Evolutionary conservation across 352 stramenopile species (phyloP).

Genomic region (Pythium utonaiense): DNA sequence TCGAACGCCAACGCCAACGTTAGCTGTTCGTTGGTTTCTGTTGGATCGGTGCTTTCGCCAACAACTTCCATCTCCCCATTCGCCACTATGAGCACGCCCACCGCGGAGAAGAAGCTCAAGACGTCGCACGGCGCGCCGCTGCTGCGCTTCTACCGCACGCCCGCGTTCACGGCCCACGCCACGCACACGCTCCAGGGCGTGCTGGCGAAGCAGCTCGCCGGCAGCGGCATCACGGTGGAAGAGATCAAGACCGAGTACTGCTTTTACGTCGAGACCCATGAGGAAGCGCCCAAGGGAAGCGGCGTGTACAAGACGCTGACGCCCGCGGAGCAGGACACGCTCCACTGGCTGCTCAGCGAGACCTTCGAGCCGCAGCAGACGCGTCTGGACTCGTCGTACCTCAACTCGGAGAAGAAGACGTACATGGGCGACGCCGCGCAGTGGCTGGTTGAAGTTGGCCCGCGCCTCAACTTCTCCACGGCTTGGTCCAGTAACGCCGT

Average conservation of each 20-base stretch:
- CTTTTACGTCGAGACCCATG: constrained; percentile 93
- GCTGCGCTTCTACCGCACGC: constrained; percentile 74
- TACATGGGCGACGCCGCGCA: constrained; percentile 21
- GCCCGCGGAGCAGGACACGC: constrained; percentile 51
- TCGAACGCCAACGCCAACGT: constrained; percentile 23
- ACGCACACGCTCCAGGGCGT: constrained; percentile 45
- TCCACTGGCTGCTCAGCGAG: constrained; percentile 96
- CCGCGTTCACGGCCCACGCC: constrained; percentile 65
- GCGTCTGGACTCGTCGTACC: constrained; percentile 49
- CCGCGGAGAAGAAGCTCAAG: constrained; percentile 76
- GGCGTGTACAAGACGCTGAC: constrained; percentile 31
- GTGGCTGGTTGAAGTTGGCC: constrained; percentile 95
- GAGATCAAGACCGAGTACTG: constrained; percentile 93
- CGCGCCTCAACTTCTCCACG: constrained; percentile 97
- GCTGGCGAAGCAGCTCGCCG: constrained; percentile 31
- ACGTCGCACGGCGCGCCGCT: constrained; percentile 39
- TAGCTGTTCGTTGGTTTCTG: neutral
- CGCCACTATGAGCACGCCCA: constrained; percentile 3
- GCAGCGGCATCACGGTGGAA: constrained; percentile 28
- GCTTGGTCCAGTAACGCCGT: constrained; percentile 98
- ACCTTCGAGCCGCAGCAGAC: constrained; percentile 94
- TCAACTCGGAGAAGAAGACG: constrained; percentile 24
- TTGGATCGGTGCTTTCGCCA: neutral
- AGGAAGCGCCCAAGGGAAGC: constrained; percentile 26
- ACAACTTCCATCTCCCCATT: neutral